Evolutionary conservation across 176 grass and related monocot species (phyloP).

Genomic region (Carex parvula): DNA sequence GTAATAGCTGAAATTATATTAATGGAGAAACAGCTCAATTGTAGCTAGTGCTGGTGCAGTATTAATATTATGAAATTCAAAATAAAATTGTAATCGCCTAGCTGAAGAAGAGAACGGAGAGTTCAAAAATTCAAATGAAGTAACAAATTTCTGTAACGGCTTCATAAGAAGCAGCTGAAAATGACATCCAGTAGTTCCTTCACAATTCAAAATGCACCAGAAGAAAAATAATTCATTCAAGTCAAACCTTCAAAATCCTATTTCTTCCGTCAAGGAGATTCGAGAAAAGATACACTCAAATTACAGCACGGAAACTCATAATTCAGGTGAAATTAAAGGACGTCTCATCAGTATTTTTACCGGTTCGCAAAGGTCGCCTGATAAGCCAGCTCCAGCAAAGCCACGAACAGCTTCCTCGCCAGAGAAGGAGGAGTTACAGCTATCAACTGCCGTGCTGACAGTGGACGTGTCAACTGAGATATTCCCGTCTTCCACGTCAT

Average conservation of each 20-base stretch:
- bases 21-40: not conserved
- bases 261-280: too few species aligned
- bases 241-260: not conserved
- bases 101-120: not conserved
- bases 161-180: not conserved
- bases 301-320: slow-evolving; percentile 6
- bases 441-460: slow-evolving; percentile 61
- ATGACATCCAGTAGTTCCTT: not conserved
- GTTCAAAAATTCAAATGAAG: not conserved
- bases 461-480: slow-evolving; percentile 66
- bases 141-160: not conserved
- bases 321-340: not conserved
- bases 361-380: slow-evolving; percentile 71
- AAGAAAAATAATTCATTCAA: not conserved
- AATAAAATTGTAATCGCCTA: not conserved
- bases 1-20: not conserved
- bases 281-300: not conserved
- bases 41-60: not conserved
- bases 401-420: slow-evolving; percentile 10
- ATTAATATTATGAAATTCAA: slow-evolving; percentile 1
- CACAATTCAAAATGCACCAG: not conserved
- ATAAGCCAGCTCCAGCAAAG: slow-evolving; percentile 49
- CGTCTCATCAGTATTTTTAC: slow-evolving; percentile 34
- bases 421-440: slow-evolving; percentile 83
- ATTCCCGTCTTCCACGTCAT: slow-evolving; percentile 25